These are phyloP conservation scores for Corynespora cassiicola DNA, from an alignment of 2,329 filamentous ascomycete genomes.

Conservation along the genomic window DNA sequence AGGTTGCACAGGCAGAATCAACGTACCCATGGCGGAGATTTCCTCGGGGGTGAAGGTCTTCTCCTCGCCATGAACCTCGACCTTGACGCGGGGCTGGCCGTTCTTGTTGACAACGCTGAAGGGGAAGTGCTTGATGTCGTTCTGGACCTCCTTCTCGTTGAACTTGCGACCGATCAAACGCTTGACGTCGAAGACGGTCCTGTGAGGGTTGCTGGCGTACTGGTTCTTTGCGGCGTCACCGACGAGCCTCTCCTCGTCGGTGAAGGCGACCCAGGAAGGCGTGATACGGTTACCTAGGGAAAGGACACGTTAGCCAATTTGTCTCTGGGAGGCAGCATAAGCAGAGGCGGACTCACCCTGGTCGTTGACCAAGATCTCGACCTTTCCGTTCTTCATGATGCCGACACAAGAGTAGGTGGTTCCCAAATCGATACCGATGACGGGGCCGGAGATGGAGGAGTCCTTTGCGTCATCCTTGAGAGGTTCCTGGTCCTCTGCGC, in stretches of 20 bases:
- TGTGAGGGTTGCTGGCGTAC: constrained; percentile 56
- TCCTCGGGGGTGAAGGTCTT: constrained; percentile 84
- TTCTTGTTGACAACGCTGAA: constrained; percentile 92
- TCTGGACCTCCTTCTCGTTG: constrained; percentile 74
- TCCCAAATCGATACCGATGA: constrained; percentile 46
- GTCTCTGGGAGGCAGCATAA: background rate
- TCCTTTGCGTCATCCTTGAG: constrained; percentile 69
- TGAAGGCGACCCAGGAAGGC: constrained; percentile 89
- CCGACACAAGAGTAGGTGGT: constrained; percentile 46
- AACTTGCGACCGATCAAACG: constrained; percentile 60
- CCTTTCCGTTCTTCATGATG: constrained; percentile 51
- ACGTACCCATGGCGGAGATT: constrained; percentile 80
- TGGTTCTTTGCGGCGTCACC: constrained; percentile 76
- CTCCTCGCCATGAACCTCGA: constrained; percentile 68
- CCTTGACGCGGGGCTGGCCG: constrained; percentile 86
- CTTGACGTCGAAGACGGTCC: constrained; percentile 59
- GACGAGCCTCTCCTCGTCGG: constrained; percentile 94
- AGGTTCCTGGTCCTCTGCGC: constrained; percentile 73
- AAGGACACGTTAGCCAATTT: constrained; percentile 30
- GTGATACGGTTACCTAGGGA: constrained; percentile 50
- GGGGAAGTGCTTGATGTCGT: constrained; percentile 97
- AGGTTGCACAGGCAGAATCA: too few relatives aligned
- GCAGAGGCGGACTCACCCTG: constrained; percentile 38
- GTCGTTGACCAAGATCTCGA: constrained; percentile 53
- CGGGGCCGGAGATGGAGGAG: constrained; percentile 39